Base-by-base conservation (phyloP, 805 yeast genomes). In the Lachancea sp. region DNA sequence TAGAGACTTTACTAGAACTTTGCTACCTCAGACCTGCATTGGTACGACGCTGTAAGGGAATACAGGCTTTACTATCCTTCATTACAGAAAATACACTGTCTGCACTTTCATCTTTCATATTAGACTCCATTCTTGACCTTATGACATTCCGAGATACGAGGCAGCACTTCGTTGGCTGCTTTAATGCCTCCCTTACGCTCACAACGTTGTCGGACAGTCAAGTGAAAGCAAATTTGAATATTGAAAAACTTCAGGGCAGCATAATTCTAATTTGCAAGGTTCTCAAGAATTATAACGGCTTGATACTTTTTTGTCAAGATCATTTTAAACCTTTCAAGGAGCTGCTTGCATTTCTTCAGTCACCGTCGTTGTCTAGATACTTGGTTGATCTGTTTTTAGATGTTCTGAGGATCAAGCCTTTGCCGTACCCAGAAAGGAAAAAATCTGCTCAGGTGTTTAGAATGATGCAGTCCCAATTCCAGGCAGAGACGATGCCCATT, bases 241-340 rank as follows among this genome's bases (percentile, higher is more conserved):
- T 68, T 21, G 80, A 76, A 28, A 75, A 71, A 47, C 63, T 87
- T 21, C 82, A 80, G 42, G 73, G 71, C 43, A 66, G 77, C 11
- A 75, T 88, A 0, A 69, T 74, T 31, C 67, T 86, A 7, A 58
- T 90, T 2, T 64, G 83, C 0, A 57, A 73, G 3, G 63, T 85
- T 18, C 61, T 90, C 36, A 83, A 85, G 45, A 71, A 78, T 24
- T 81, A 90, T 77, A 70, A 83, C 9, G 99, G 98, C 0, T 53
- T 88, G 8, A 70, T 80, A 45, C 74, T 81, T 12, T 74, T 80
- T 50, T 71, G 83, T 1, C 68, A 73, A 41, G 67, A 79, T 47
- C 63, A 77, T 43, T 80, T 76, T 46, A 64, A 66, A 41, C 71
- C 80, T 8, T 55, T 89, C 17, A 66, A 64, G 30, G 75, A 77